phyloP scores from a whole-genome alignment of 2,329 filamentous ascomycete species.

The Ascochyta clinopodiicola region DNA sequence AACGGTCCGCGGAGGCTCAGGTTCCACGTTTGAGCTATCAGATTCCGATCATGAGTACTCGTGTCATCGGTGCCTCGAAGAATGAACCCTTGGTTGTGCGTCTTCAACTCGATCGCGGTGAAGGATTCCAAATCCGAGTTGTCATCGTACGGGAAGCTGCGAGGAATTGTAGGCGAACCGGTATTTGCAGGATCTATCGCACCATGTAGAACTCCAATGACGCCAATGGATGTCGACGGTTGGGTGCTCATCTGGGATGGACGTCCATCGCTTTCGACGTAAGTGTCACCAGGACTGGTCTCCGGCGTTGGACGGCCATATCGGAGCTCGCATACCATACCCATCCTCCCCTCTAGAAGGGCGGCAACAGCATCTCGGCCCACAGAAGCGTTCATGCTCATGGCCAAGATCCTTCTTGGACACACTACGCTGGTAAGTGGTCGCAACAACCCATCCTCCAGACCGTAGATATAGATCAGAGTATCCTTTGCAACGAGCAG shows the following conservation, averaged over 20 bases:
- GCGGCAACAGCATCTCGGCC: slow-evolving; percentile 63
- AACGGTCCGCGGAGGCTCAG: slow-evolving; percentile 26
- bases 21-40: slow-evolving; percentile 43
- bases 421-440: slow-evolving; percentile 63
- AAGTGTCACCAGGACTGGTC: slow-evolving; percentile 16
- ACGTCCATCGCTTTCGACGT: slow-evolving; percentile 18
- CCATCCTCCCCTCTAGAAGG: slow-evolving; percentile 65
- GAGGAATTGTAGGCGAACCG: neutral
- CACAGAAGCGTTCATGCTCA: slow-evolving; percentile 68
- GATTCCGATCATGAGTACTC: slow-evolving; percentile 28
- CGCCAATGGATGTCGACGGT: slow-evolving; percentile 20
- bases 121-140: slow-evolving; percentile 19
- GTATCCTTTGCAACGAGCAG: slow-evolving; percentile 62
- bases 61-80: slow-evolving; percentile 33
- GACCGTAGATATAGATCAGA: slow-evolving; percentile 63
- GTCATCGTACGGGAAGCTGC: slow-evolving; percentile 3
- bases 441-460: slow-evolving; percentile 49
- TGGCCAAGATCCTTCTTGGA: slow-evolving; percentile 62
- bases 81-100: slow-evolving; percentile 29
- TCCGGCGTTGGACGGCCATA: slow-evolving; percentile 9
- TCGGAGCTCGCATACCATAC: slow-evolving; percentile 63
- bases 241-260: slow-evolving; percentile 14
- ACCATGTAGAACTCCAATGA: slow-evolving; percentile 13
- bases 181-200: slow-evolving; percentile 11
- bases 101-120: slow-evolving; percentile 36